A percentile compares a stretch with the other conserved stretches of the same genome.
Conservation (phyloP, 768 basidiomycete genomes). For the Termitomyces sp. region DNA sequence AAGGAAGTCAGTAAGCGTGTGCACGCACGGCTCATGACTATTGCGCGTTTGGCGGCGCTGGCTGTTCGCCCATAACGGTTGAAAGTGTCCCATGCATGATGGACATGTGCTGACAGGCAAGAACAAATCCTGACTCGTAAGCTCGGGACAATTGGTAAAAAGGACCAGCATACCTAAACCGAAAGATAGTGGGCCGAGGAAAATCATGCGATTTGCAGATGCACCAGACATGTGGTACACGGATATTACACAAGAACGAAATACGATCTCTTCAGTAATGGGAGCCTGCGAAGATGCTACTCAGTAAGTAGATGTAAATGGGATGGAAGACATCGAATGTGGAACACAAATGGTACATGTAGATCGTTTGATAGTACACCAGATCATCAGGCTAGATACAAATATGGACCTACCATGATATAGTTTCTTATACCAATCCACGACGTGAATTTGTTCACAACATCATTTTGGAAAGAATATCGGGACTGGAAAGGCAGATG, state of each 20-base stretch:
- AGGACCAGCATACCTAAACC: constrained; percentile 63
- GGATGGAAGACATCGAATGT: not conserved
- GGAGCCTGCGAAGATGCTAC: constrained; percentile 61
- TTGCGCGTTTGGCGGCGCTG: constrained; percentile 62
- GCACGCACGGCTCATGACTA: constrained; percentile 51
- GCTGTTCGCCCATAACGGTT: constrained; percentile 66
- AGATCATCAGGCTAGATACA: not conserved
- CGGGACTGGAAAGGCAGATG: constrained; percentile 52
- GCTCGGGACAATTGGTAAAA: not conserved
- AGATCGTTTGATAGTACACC: not conserved
- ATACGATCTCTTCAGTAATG: constrained; percentile 89
- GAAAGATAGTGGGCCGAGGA: constrained; percentile 81
- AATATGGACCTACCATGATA: constrained; percentile 32
- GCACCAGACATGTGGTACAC: constrained; percentile 66
- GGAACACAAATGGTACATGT: not conserved
- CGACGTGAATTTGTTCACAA: constrained; percentile 39
- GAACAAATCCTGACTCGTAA: not conserved
- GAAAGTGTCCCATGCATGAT: constrained; percentile 89
- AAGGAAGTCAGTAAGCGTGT: not conserved
- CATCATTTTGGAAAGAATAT: constrained; percentile 40
- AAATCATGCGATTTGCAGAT: constrained; percentile 59
- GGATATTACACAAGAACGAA: constrained; percentile 79
- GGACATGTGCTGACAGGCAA: constrained; percentile 68
- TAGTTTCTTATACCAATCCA: constrained; percentile 74
- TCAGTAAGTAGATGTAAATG: not conserved